phyloP scores from a whole-genome alignment of 331 rosid species.

The Stylosanthes scabra region DNA sequence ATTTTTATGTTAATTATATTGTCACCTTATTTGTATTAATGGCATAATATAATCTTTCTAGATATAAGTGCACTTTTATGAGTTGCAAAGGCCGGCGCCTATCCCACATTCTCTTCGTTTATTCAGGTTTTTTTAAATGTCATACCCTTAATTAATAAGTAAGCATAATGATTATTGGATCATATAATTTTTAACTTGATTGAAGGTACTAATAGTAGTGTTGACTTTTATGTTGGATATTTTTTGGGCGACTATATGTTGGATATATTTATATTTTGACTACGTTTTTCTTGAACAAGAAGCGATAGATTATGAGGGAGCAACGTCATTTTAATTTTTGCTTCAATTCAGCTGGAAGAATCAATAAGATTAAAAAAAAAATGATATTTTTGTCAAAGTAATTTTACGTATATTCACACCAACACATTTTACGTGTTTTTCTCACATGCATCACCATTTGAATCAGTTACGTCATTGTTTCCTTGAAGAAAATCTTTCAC shows the following conservation, averaged over 20 bases:
- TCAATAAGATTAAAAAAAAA: neutral
- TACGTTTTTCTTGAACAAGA: neutral
- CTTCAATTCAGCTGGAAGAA: neutral
- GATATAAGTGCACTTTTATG: slow-evolving; percentile 30
- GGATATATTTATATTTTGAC: neutral
- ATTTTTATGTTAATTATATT: no score
- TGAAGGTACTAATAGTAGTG: neutral
- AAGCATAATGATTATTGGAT: neutral
- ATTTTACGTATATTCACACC: no score
- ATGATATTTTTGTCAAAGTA: no score
- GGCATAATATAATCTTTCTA: slow-evolving; percentile 8
- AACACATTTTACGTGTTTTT: no score
- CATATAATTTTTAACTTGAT: no score
- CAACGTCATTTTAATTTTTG: neutral
- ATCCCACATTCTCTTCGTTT: slow-evolving; percentile 53
- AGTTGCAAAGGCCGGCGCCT: slow-evolving; percentile 65
- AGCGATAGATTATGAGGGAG: no score
- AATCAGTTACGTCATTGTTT: no score
- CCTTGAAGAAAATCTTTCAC: no score
- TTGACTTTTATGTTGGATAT: neutral
- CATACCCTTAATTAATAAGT: neutral
- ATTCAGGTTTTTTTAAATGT: neutral
- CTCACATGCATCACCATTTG: no score
- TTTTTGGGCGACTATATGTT: neutral
- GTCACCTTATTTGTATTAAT: neutral